Evolutionary conservation across 2,329 filamentous ascomycete genomes (phyloP).

Genomic region (Alternaria gaisen): DNA sequence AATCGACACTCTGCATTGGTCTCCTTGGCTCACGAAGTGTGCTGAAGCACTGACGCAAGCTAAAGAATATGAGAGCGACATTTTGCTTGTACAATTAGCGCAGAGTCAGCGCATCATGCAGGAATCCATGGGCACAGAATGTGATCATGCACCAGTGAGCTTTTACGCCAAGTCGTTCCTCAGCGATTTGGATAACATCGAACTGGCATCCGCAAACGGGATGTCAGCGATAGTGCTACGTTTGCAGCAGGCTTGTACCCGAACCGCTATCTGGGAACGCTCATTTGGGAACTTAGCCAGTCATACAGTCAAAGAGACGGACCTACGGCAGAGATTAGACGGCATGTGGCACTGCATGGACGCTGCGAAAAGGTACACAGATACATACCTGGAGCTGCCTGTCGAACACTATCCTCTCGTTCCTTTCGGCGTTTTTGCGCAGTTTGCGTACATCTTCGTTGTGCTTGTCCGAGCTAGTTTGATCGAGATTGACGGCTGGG

Average conservation of each 20-base stretch:
- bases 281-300: too few species aligned
- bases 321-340: not conserved
- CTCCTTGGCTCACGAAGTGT: not conserved
- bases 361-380: not conserved
- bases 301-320: not conserved
- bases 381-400: not conserved
- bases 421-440: slow-evolving; percentile 17
- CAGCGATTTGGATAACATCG: too few species aligned
- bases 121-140: too few species aligned
- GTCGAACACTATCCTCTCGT: slow-evolving; percentile 7
- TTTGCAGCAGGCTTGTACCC: too few species aligned
- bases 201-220: too few species aligned
- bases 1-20: not conserved
- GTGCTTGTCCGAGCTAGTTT: slow-evolving; percentile 13
- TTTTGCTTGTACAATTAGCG: too few species aligned
- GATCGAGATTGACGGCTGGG: not conserved
- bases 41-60: not conserved
- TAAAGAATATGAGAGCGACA: too few species aligned
- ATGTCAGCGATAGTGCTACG: too few species aligned
- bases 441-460: slow-evolving; percentile 22
- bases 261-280: too few species aligned
- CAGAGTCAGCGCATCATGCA: too few species aligned
- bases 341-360: not conserved
- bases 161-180: too few species aligned
- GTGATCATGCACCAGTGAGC: too few species aligned